Evolutionary conservation across 148 eudicot genomes (phyloP).

Genomic region (Oxyria digyna): DNA sequence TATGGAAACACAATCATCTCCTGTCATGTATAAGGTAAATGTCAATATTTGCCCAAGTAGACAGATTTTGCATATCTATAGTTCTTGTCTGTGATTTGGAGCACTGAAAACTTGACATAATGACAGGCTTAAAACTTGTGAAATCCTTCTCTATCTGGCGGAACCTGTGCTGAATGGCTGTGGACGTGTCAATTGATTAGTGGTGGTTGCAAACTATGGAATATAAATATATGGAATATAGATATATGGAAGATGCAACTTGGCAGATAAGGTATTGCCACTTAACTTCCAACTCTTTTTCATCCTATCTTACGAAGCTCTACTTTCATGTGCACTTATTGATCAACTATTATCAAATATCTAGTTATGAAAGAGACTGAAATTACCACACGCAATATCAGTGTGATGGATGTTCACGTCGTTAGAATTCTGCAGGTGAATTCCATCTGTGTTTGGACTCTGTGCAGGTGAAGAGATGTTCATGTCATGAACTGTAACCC

Average conservation of each 20-base stretch:
- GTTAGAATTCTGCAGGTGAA: conserved; percentile 74
- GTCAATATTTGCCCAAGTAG: no score
- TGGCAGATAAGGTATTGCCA: not conserved
- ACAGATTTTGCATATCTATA: not conserved
- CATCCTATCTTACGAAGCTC: not conserved
- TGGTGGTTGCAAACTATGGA: not conserved
- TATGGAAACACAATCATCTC: conserved; percentile 94
- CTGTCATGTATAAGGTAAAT: conserved; percentile 26
- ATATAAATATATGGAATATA: not conserved
- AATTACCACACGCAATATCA: conserved; percentile 67
- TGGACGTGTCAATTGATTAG: not conserved
- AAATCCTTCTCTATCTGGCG: not conserved
- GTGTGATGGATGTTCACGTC: conserved; percentile 68
- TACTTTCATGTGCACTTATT: not conserved
- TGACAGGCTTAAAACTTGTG: not conserved
- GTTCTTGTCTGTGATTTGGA: not conserved
- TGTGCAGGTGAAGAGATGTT: conserved; percentile 66
- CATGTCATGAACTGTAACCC: conserved; percentile 54
- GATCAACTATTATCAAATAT: not conserved
- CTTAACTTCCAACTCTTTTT: not conserved
- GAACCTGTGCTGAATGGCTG: not conserved
- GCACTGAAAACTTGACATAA: not conserved
- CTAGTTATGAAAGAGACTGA: not conserved
- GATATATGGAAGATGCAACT: no score
- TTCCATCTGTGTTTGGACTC: conserved; percentile 96